Evolutionary conservation across 768 basidiomycete genomes (phyloP).

Genomic region (Boletus sp.): DNA sequence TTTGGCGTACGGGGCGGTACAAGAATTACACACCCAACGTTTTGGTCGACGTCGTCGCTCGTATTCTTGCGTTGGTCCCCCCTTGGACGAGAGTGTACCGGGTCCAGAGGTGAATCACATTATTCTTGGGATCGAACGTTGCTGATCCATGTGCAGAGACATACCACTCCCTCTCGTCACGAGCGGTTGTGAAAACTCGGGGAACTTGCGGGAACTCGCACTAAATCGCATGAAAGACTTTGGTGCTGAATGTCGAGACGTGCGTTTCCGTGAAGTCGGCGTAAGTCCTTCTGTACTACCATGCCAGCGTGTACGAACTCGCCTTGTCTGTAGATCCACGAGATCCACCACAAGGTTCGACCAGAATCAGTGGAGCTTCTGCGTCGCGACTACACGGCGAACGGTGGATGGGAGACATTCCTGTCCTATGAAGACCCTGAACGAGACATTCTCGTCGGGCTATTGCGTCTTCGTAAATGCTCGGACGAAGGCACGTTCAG

Average conservation of each 20-base stretch:
- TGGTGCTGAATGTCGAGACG: conserved; percentile 95
- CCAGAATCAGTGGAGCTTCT: conserved; percentile 95
- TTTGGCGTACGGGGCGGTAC: conserved; percentile 96
- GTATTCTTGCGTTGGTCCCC: conserved; percentile 93
- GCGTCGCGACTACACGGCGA: conserved; percentile 92
- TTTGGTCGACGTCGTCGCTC: conserved; percentile 93
- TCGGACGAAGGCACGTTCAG: conserved; percentile 97
- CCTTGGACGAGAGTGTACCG: conserved; percentile 99
- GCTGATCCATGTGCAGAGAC: conserved; percentile 53
- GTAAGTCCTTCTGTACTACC: conserved; percentile 45
- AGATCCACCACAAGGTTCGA: conserved; percentile 97
- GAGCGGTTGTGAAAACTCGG: conserved; percentile 96
- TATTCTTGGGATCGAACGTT: background rate
- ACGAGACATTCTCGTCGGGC: conserved; percentile 91
- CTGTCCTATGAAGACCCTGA: conserved; percentile 98
- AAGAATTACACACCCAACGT: conserved; percentile 99
- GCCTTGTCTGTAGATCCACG: conserved; percentile 69
- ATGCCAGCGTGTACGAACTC: background rate
- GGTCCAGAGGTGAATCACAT: conserved; percentile 73
- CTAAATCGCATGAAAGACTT: conserved; percentile 99
- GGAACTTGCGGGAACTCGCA: conserved; percentile 94
- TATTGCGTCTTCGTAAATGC: conserved; percentile 90
- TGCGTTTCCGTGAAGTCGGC: conserved; percentile 96
- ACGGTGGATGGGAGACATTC: conserved; percentile 99
- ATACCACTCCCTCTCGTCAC: conserved; percentile 96